phyloP scores from a whole-genome alignment of 768 basidiomycete genomes.

The Tubosaeta sp. region DNA sequence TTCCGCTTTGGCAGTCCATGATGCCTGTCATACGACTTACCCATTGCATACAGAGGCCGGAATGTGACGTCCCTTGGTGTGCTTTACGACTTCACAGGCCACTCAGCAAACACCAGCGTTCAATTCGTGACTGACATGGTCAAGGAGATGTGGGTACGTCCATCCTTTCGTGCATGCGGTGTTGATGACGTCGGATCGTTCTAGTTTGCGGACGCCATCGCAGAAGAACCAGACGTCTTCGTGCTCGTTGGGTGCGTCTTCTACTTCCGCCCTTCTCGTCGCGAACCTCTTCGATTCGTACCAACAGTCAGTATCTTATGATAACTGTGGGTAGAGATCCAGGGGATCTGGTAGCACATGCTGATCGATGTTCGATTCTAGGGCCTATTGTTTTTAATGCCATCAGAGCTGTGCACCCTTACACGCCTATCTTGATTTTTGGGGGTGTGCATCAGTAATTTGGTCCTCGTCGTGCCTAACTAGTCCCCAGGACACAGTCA shows the following conservation, averaged over 20 bases:
- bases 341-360: background rate
- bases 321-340: slow-evolving; percentile 49
- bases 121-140: slow-evolving; percentile 73
- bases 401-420: slow-evolving; percentile 65
- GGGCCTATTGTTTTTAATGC: slow-evolving; percentile 74
- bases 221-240: slow-evolving; percentile 81
- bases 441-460: slow-evolving; percentile 44
- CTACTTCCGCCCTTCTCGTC: background rate
- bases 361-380: slow-evolving; percentile 18
- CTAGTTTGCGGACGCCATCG: slow-evolving; percentile 74
- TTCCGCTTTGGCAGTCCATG: background rate
- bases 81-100: slow-evolving; percentile 70
- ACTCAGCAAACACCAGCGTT: slow-evolving; percentile 68
- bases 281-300: background rate
- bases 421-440: slow-evolving; percentile 79
- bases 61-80: slow-evolving; percentile 78
- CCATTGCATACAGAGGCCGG: slow-evolving; percentile 43
- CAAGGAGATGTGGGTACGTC: slow-evolving; percentile 67
- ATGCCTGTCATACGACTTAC: background rate
- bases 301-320: slow-evolving; percentile 55
- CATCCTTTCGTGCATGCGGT: background rate
- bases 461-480: background rate
- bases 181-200: background rate
- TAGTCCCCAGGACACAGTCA: slow-evolving; percentile 46
- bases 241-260: slow-evolving; percentile 56